Base-by-base conservation (phyloP, 2,329 filamentous ascomycete species). In the Exophiala alcalophila region DNA sequence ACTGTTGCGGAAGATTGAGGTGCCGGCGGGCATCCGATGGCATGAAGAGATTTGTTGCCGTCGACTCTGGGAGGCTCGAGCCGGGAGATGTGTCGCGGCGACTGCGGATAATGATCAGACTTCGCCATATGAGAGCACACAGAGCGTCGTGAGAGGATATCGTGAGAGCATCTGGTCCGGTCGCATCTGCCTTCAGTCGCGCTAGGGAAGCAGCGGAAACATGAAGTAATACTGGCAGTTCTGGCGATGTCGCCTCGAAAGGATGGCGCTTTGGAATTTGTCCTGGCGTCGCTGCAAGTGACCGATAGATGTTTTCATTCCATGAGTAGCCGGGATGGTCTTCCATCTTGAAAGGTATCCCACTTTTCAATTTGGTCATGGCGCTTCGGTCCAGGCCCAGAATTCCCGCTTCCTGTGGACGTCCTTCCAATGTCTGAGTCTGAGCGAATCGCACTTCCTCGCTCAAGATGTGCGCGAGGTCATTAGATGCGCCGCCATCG, bases 81-180 rank as follows among this genome's bases (percentile, higher is more conserved):
- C 18, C 14, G 12, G 39, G 25, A 12, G 24, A 19, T 11, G 24
- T 6, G 3, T 23, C 28, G 9, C 39, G 39, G 11, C 26, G 23
- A 3, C 31, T 23, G 21, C 24, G 31, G 11, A 42, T 28, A n/a
- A 42, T 24, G 24, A 30, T 24, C 20, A 35, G 23, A 18, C 39
- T 42, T 9, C 39, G 39, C 39, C 39, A 42, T 23, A 42, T 36
- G 12, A 42, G 19, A 18, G 39, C 39, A 25, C 12, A 23, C 20
- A 42, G 34, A 19, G 39, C 39, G 19, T 42, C 39, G 31, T 42
- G 39, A 7, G 39, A 35, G 8, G 39, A 42, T 16, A 42, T 42
- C 10, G 31, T 24, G 0, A 18, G 16, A 27, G 31, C 15, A 12
- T 6, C 24, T n/a, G 39, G 31, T 16, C 24, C 15, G 21, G 30